Evolutionary conservation across 2,329 filamentous ascomycete species (phyloP).

Genomic region (Epichloe scottii): DNA sequence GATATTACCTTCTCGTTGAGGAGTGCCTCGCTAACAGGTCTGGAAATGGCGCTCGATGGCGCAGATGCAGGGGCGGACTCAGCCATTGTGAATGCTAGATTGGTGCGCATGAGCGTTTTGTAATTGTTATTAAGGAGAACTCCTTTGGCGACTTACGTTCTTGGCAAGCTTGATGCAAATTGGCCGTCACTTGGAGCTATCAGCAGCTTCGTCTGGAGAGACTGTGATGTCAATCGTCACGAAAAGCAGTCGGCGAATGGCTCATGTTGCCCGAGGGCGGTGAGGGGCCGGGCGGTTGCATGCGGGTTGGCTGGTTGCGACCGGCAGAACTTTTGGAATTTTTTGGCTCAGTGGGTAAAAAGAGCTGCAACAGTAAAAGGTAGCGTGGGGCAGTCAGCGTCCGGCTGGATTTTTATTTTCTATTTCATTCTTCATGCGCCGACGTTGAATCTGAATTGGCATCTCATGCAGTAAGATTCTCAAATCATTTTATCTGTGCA

Average conservation of each 20-base stretch:
- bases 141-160: neutral
- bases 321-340: constrained; percentile 34
- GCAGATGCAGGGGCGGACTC: constrained; percentile 35
- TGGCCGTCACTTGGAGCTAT: constrained; percentile 15
- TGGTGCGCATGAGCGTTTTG: constrained; percentile 4
- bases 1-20: constrained; percentile 89
- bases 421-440: neutral
- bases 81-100: constrained; percentile 32
- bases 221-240: constrained; percentile 23
- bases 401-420: constrained; percentile 1
- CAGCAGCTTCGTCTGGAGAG: constrained; percentile 17
- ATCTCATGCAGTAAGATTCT: neutral
- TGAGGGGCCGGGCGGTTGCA: constrained; percentile 16
- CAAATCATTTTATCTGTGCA: neutral
- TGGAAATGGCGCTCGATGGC: constrained; percentile 52
- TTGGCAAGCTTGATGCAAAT: constrained; percentile 3
- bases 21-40: constrained; percentile 92
- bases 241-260: constrained; percentile 25
- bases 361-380: neutral
- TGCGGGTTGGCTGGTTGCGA: constrained; percentile 13
- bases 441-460: neutral
- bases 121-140: neutral
- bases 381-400: neutral
- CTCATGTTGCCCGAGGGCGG: constrained; percentile 29
- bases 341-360: constrained; percentile 21